Percentiles rank a stretch among this genome's conserved stretches.
phyloP scores from a whole-genome alignment of 2,329 filamentous ascomycete species.

The Sphaerulina musiva region DNA sequence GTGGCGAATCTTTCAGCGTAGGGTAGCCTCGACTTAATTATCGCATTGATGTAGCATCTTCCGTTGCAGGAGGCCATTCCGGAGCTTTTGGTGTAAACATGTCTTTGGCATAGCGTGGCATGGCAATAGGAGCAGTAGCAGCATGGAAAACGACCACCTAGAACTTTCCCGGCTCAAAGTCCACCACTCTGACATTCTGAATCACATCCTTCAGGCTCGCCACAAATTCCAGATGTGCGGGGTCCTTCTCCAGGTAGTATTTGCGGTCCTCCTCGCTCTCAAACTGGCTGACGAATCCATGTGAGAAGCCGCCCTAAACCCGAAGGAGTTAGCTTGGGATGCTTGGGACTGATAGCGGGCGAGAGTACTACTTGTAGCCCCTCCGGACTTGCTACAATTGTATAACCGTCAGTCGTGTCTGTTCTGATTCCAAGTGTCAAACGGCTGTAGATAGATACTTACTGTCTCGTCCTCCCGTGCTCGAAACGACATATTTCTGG shows the following conservation, averaged over 20 bases:
- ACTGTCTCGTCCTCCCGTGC: constrained; percentile 54
- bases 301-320: constrained; percentile 53
- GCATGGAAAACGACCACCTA: constrained; percentile 7
- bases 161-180: constrained; percentile 46
- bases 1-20: constrained; percentile 82
- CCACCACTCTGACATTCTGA: constrained; percentile 52
- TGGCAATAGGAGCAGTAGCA: constrained; percentile 1
- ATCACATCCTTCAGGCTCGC: constrained; percentile 43
- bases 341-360: not conserved
- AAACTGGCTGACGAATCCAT: constrained; percentile 65
- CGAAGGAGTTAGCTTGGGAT: not conserved
- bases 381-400: constrained; percentile 46
- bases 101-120: not conserved
- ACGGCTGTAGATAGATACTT: no score
- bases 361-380: constrained; percentile 48
- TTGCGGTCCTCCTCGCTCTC: constrained; percentile 56
- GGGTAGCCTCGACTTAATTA: constrained; percentile 25
- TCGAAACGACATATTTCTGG: constrained; percentile 54
- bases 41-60: constrained; percentile 22
- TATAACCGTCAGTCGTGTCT: no score
- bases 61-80: not conserved
- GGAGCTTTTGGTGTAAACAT: no score
- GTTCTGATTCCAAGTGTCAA: no score
- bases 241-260: constrained; percentile 62
- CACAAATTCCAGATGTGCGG: constrained; percentile 57